Base-by-base conservation (phyloP, 306 rosid species). In the Vigna unguiculata region DNA sequence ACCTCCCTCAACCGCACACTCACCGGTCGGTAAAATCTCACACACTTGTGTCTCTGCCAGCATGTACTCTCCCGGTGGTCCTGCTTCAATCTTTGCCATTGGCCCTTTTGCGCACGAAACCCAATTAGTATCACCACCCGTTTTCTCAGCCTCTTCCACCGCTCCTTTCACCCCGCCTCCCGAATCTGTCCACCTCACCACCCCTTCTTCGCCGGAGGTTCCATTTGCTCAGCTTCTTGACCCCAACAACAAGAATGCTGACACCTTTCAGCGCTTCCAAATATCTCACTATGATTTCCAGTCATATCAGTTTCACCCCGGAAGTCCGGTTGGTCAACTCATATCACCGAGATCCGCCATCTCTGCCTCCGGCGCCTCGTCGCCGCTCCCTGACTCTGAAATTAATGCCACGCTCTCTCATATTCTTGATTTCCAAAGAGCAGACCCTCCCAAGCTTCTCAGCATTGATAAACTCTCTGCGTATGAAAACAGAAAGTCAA, bases 151-250 rank as follows among this genome's bases (percentile, higher is more conserved):
- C 36, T 87, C 99, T 17, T 96, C 99, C 11, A 96, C 99, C 11
- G 93, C 99, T 81, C 97, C 99, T 63, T 87, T 92, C 79, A 96
- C 99, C 74, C 99, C 98, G 2, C 97, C 97, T 71, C 91, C 99
- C 0, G 98, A 92, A 74, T 91, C 96, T 38, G 87, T 89, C 49
- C 98, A 92, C 78, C 74, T 96, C 84, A 96, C 98, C 1, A 92
- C 96, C 9, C 99, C 99, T 70, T 93, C 99, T 61, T 96, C 99
- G 2, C 99, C 98, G 0, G 98, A 96, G 86, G 98, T 96, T 51
- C 99, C 99, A 15, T 96, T 96, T 81, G 99, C 99, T 81, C 96
- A 86, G 81, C 82, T 91, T 83, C 89, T 96, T 72, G 88, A 87
- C 74, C 86, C 97, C 9, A 79, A 78, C 22, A 77, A 85, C 20